Conservation (phyloP, 2,329 filamentous ascomycete genomes). For the Colletotrichum zoysiae region DNA sequence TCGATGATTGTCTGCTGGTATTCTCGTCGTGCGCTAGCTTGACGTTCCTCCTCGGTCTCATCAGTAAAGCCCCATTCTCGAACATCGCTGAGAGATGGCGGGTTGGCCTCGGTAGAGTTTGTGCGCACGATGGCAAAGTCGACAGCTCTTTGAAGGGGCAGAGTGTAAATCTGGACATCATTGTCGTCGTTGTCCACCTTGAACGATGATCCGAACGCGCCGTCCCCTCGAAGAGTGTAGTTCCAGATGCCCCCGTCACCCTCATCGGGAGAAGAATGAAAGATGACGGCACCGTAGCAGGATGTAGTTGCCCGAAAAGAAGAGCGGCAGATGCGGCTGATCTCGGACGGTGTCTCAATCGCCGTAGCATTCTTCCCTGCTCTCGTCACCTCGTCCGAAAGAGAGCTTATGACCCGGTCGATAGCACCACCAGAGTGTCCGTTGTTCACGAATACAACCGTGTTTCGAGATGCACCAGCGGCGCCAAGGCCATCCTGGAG, state of each 20-base stretch:
- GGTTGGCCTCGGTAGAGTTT: conserved; percentile 49
- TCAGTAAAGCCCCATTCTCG: conserved; percentile 51
- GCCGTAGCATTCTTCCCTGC: conserved; percentile 47
- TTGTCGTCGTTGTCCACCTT: conserved; percentile 68
- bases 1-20: conserved; percentile 76
- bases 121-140: conserved; percentile 71
- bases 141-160: conserved; percentile 78
- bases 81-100: conserved; percentile 48
- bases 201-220: conserved; percentile 65
- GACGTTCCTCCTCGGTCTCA: conserved; percentile 60
- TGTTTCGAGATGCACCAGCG: conserved; percentile 61
- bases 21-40: conserved; percentile 66
- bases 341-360: conserved; percentile 45
- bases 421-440: conserved; percentile 79
- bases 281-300: conserved; percentile 80
- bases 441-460: conserved; percentile 83
- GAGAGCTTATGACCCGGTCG: conserved; percentile 73
- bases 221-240: conserved; percentile 78
- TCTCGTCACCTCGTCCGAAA: conserved; percentile 57
- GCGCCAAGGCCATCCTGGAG: conserved; percentile 53
- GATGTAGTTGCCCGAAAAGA: conserved; percentile 73
- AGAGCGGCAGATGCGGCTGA: conserved; percentile 65
- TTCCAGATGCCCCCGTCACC: conserved; percentile 67
- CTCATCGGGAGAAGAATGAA: conserved; percentile 76
- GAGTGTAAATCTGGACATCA: conserved; percentile 73